Percentiles rank a stretch among this genome's conserved stretches.
These are phyloP conservation scores for Saccharomycopsis fermentans DNA, from an alignment of 805 yeast species.

Conservation along the genomic window DNA sequence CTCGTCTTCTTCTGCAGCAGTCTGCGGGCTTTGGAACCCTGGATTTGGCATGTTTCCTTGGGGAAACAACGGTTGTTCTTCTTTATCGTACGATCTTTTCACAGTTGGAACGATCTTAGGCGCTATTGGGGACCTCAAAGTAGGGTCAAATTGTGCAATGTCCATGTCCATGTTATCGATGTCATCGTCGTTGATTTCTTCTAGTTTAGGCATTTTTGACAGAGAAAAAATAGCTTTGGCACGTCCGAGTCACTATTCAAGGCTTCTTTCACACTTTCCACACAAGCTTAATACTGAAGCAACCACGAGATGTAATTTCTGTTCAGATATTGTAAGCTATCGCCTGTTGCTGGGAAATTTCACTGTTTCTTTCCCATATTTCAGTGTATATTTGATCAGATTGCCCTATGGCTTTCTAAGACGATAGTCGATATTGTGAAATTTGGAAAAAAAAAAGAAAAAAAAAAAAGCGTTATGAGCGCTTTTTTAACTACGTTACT, in stretches of 20 bases:
- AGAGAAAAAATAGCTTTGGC: not conserved
- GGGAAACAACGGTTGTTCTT: constrained; percentile 27
- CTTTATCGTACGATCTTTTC: constrained; percentile 49
- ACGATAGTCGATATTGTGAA: not conserved
- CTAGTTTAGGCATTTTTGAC: constrained; percentile 53
- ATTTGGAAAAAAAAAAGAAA: not conserved
- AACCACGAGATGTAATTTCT: too few species aligned
- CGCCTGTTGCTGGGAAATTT: too few species aligned
- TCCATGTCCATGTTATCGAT: constrained; percentile 92
- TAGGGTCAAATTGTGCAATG: constrained; percentile 79
- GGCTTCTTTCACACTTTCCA: too few species aligned
- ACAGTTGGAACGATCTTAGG: constrained; percentile 54
- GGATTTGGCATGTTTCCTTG: constrained; percentile 9
- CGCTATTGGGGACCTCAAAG: constrained; percentile 57
- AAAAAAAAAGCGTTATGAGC: not conserved
- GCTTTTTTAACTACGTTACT: not conserved
- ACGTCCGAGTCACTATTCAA: too few species aligned
- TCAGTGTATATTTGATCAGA: too few species aligned
- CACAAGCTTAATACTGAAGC: too few species aligned
- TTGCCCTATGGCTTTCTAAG: not conserved
- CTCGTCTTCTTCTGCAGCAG: not conserved
- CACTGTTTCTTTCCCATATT: too few species aligned
- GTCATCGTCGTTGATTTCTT: constrained; percentile 68
- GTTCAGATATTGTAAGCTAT: too few species aligned
- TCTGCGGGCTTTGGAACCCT: constrained; percentile 1